Evolutionary conservation across 257 asterid species (phyloP).

Genomic region (Primulina huaijiensis): DNA sequence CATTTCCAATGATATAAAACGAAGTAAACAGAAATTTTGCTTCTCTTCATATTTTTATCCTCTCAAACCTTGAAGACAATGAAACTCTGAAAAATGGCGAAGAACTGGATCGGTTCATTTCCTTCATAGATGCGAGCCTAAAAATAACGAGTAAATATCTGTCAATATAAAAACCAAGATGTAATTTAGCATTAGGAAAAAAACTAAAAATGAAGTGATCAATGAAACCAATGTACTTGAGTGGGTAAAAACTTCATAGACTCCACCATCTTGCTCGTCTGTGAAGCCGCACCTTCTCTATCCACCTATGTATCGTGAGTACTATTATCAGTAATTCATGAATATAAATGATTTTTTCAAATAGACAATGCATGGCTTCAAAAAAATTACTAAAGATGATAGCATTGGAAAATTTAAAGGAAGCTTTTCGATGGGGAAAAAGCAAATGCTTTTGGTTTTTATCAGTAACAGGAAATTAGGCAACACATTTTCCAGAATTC

Average conservation of each 20-base stretch:
- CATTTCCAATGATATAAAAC: conserved; percentile 1
- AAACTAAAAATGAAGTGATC: conserved; percentile 17
- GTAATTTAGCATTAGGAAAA: conserved; percentile 18
- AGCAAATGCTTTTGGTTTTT: neutral
- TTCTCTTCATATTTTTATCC: conserved; percentile 4
- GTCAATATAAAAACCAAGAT: conserved; percentile 16
- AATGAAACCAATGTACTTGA: conserved; percentile 50
- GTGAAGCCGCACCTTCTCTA: conserved; percentile 63
- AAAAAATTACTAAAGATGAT: neutral
- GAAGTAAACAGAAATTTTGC: conserved; percentile 2
- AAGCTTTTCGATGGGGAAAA: neutral
- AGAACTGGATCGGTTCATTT: conserved; percentile 61
- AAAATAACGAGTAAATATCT: conserved; percentile 29
- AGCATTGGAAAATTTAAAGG: neutral
- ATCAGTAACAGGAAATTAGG: neutral
- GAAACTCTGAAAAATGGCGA: conserved; percentile 63
- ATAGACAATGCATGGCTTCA: conserved; percentile 13
- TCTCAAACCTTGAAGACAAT: conserved; percentile 59
- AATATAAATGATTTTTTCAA: neutral
- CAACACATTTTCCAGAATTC: neutral
- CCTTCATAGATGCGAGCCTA: conserved; percentile 71
- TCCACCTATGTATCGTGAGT: conserved; percentile 63
- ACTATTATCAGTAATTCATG: conserved; percentile 26
- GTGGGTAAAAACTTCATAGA: conserved; percentile 75
- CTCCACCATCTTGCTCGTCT: conserved; percentile 93